Evolutionary conservation across 148 eudicot genomes (phyloP).

Genomic region (Hydrangea macrophylla): DNA sequence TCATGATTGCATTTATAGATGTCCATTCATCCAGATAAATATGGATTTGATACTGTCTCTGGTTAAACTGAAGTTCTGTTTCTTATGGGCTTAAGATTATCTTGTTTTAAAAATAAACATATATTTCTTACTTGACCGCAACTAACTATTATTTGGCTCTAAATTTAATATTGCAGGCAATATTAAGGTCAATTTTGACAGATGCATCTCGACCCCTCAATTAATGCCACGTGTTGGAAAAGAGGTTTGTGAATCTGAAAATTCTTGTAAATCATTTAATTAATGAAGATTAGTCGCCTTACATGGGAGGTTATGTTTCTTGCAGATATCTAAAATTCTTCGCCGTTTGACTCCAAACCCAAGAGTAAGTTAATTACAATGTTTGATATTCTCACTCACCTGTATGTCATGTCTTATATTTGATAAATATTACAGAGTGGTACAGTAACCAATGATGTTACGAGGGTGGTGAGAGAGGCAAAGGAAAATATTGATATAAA

Average conservation of each 20-base stretch:
- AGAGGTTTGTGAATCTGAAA: constrained; percentile 47
- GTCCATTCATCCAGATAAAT: constrained; percentile 5
- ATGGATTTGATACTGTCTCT: constrained; percentile 6
- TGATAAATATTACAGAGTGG: constrained; percentile 50
- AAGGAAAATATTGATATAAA: constrained; percentile 64
- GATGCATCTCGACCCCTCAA: constrained; percentile 81
- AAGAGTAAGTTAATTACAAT: constrained; percentile 42
- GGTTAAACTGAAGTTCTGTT: constrained; percentile 1
- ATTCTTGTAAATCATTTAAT: not conserved
- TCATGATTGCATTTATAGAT: not conserved
- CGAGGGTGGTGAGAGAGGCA: constrained; percentile 73
- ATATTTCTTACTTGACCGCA: not conserved
- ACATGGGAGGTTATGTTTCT: not conserved
- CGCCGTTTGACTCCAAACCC: constrained; percentile 75
- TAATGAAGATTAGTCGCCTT: not conserved
- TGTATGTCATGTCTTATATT: not conserved
- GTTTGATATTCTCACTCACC: not conserved
- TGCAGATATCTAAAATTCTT: constrained; percentile 71
- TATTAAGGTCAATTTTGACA: constrained; percentile 79
- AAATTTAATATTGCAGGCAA: constrained; percentile 34
- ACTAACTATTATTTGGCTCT: not conserved
- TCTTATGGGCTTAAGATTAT: not conserved
- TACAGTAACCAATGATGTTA: constrained; percentile 72
- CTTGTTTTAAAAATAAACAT: not conserved
- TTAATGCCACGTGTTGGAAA: constrained; percentile 65